Evolutionary conservation across 148 eudicot genomes (phyloP), one percentile per base, ranked within the genome.

Genomic region (Vaccinium myrtillus): DNA sequence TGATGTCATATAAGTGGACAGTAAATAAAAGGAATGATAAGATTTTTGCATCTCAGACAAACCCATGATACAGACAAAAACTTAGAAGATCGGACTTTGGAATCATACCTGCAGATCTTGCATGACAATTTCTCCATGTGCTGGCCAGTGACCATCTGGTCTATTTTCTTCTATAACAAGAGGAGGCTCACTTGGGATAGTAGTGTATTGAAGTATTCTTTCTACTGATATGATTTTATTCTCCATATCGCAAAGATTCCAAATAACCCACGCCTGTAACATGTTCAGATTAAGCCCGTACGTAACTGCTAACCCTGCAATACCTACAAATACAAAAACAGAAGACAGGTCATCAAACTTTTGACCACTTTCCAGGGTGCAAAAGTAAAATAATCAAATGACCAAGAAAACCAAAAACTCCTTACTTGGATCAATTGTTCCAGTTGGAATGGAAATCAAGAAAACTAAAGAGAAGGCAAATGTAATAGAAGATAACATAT

Each of bases 161-260:
- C 88, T 90, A 51, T 59, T 89, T 79, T 81, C 91, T 77, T 91
- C 92, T 21, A 89, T 74, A 27, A 93, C 85, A 55, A 90, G 91
- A 15, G 93, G 92, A 50, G 95, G 89, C 61, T 93, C 95, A 50
- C 91, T 93, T 8, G 88, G 61, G 27, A 93, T 88, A 69, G 81
- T 50, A 16, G 89, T 58, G 84, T 93, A 93, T 78, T 93, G 95
- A 77, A 93, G 87, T 81, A 93, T 91, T 53, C 95, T 89, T 86
- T 93, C 93, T 53, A 93, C 92, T 23, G 93, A 93, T 65, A 93
- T 93, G 23, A 93, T 91, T 82, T 85, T 89, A 79, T 91, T 93
- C 82, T 93, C 95, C 89, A 90, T 81, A 48, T 63, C 77, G 86
- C 91, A 90, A 36, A 91, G 53, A 82, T 54, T 83, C 91, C 89